Evolutionary conservation across 2,329 filamentous ascomycete genomes (phyloP), one percentile per base, ranked within the genome.

Genomic region (Aspergillus felis): DNA sequence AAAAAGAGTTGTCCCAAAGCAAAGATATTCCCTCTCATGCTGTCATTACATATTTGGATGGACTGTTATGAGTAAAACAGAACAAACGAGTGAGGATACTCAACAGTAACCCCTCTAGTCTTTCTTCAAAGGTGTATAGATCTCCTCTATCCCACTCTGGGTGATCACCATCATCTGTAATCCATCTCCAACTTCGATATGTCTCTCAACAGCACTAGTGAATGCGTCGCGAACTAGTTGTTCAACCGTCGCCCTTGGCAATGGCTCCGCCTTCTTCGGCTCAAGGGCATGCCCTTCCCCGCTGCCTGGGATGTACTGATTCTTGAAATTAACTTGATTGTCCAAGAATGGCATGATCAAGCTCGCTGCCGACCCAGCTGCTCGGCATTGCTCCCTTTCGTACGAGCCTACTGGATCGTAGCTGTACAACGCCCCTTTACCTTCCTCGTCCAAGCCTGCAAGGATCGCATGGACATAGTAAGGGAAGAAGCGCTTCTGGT

Each of bases 321-420:
- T 99, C 85, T 97, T 99, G 83, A 93, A 93, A 81, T 97, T 97
- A 81, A 99, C 94, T 79, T 99, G 95, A 76, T 99, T 99, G 77
- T 99, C 94, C 71, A 99, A 79, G 83, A 99, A 99, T 1, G 94
- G 94, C 90, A 97, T 99, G 78, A 99, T 99, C 76, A 99, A 80
- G 70, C 90, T 94, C 54, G 91, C 89, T 22, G 92, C 92, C 14
- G 94, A 92, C 68, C 94, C 94, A 46, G 91, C 94, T 38, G 94
- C 92, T 64, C 93, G 87, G 80, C 92, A 97, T 79, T 96, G 91
- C 79, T 99, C 94, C 64, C 94, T 83, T 82, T 99, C 94, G 79
- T 97, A 99, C 74, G 91, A 96, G 66, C 94, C 94, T 46, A 99
- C 94, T 1, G 94, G 94, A 73, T 99, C 94, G 79, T 99, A 99